phyloP scores from a whole-genome alignment of 2,329 filamentous ascomycete species.

The Chaetomiaceae sp. region DNA sequence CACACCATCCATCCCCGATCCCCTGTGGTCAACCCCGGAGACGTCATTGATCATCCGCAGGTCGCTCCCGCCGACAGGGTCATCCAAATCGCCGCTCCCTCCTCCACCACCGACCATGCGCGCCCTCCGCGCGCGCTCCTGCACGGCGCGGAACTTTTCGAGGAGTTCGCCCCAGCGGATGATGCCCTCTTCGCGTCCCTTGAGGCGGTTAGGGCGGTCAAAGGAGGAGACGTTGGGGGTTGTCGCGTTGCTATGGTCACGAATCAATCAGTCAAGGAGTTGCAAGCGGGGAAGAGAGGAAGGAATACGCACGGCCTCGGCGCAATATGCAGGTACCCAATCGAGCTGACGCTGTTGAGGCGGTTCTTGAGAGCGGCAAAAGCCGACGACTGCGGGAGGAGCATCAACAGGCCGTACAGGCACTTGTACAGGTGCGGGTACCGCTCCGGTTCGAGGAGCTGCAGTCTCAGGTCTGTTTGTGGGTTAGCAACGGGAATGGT shows the following conservation, averaged over 20 bases:
- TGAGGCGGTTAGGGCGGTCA: constrained; percentile 74
- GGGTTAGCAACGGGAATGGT: not conserved
- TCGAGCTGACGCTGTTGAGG: constrained; percentile 93
- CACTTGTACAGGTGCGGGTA: constrained; percentile 97
- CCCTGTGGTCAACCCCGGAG: not conserved
- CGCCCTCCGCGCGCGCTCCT: constrained; percentile 74
- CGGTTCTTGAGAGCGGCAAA: constrained; percentile 96
- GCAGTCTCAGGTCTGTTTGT: constrained; percentile 77
- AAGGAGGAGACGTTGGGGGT: constrained; percentile 53
- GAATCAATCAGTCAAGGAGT: constrained; percentile 32
- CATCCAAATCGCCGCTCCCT: constrained; percentile 37
- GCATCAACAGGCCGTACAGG: constrained; percentile 93
- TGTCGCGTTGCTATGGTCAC: constrained; percentile 40
- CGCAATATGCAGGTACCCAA: constrained; percentile 86
- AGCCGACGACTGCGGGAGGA: constrained; percentile 94
- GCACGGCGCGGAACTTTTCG: constrained; percentile 89
- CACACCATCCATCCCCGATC: constrained; percentile 23
- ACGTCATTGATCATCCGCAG: constrained; percentile 38
- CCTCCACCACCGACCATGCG: constrained; percentile 42
- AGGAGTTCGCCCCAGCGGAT: constrained; percentile 91
- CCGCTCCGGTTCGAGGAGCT: constrained; percentile 90
- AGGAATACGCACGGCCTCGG: constrained; percentile 64
- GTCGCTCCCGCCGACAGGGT: constrained; percentile 32
- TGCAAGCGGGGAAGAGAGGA: constrained; percentile 17
- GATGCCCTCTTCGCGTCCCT: constrained; percentile 71